Percentiles rank a stretch among this genome's conserved stretches.
Conservation (phyloP, 257 asterid species). For the Nicotiana obtusifolia region DNA sequence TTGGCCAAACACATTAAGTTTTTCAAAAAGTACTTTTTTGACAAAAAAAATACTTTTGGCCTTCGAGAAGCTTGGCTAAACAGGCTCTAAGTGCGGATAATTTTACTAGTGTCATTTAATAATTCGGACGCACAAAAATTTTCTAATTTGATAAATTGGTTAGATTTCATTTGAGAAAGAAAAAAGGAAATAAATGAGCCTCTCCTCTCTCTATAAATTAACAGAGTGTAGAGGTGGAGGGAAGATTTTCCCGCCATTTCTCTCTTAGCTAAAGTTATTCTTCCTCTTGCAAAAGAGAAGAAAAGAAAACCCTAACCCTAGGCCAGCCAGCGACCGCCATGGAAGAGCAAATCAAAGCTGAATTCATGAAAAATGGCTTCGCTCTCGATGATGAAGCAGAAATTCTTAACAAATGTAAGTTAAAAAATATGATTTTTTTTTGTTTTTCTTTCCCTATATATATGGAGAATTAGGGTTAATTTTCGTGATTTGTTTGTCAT, state of each 20-base stretch:
- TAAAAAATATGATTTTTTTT: background rate
- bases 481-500: background rate
- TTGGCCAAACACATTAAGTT: no score
- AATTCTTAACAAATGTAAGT: slow-evolving; percentile 67
- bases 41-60: no score
- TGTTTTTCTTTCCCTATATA: background rate
- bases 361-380: slow-evolving; percentile 56
- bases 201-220: background rate
- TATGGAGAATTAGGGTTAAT: background rate
- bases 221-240: slow-evolving; percentile 16
- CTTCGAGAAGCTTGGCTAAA: no score
- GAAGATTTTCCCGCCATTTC: slow-evolving; percentile 56
- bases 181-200: background rate
- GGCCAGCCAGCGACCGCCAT: slow-evolving; percentile 31
- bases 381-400: slow-evolving; percentile 62
- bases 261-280: background rate
- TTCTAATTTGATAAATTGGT: background rate
- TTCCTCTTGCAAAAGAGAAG: background rate
- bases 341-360: slow-evolving; percentile 84
- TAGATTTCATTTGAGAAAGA: background rate
- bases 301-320: slow-evolving; percentile 30
- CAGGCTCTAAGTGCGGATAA: no score
- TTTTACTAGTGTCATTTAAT: no score
- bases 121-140: no score
- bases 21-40: no score